Evolutionary conservation across 208 protist genomes (phyloP).

Genomic region (Trypanosoma mega): DNA sequence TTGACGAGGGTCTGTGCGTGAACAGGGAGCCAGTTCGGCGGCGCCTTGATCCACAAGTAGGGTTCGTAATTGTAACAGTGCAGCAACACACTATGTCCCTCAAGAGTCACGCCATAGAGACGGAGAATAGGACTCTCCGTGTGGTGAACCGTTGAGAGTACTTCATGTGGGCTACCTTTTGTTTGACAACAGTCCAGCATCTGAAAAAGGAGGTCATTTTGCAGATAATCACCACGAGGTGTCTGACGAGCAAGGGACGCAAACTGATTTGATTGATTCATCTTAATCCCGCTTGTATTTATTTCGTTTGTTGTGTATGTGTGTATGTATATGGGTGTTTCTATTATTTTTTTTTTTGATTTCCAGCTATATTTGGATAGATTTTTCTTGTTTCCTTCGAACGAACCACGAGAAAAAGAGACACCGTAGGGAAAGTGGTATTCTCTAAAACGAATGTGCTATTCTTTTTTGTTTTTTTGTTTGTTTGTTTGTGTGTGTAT

Average conservation of each 20-base stretch:
- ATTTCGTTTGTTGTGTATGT: constrained; percentile 10
- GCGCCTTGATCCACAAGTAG: constrained; percentile 95
- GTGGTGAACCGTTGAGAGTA: constrained; percentile 69
- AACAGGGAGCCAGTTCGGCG: constrained; percentile 69
- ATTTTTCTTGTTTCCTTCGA: too few relatives aligned
- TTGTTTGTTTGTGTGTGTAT: too few relatives aligned
- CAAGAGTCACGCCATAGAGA: constrained; percentile 92
- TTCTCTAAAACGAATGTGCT: too few relatives aligned
- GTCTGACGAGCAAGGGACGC: constrained; percentile 31
- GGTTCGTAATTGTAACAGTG: constrained; percentile 97
- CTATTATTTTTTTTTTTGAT: too few relatives aligned
- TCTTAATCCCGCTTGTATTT: not conserved
- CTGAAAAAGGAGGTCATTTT: constrained; percentile 75
- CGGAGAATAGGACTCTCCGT: constrained; percentile 87
- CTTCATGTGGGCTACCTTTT: constrained; percentile 58
- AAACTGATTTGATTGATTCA: constrained; percentile 29
- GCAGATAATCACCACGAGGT: constrained; percentile 41
- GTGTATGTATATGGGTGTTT: constrained; percentile 22
- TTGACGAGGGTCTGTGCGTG: constrained; percentile 67
- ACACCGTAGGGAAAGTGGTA: too few relatives aligned
- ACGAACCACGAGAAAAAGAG: not conserved
- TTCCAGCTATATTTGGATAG: too few relatives aligned
- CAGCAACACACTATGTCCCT: constrained; percentile 89
- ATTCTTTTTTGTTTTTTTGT: too few relatives aligned
- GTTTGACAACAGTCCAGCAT: constrained; percentile 87